Base-by-base conservation (phyloP, 2,329 filamentous ascomycete genomes). In the Trematosphaeria pertusa region DNA sequence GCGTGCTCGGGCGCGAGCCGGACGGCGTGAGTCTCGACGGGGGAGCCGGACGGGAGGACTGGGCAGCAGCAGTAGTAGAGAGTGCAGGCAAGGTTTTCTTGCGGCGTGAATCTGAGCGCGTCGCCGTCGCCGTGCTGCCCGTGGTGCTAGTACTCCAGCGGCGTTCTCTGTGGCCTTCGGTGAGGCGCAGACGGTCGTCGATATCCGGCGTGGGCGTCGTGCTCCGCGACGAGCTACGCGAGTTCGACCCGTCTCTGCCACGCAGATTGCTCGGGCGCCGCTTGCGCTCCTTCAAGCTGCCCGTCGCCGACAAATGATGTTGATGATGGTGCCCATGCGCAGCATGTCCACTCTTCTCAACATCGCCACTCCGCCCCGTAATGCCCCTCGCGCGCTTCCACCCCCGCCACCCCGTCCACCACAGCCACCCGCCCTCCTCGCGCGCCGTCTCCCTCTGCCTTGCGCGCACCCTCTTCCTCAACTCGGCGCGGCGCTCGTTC, bases 401-500 rank as follows among this genome's bases (percentile, higher is more conserved):
- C 19, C 78, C 81, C 24, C 82, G 76, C 81, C 88, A 90, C 0
- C 89, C 88, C 1, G 90, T 83, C 88, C 92, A 95, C 91, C 91
- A 95, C 26, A 95, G 77, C 86, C 87, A 89, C 17, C 87, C 83
- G 41, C 87, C 85, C 51, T 86, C 79, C 61, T 86, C 78, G 62
- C 83, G 85, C 10, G 87, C 86, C 30, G 89, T 74, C 50, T 87
- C 84, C 14, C 81, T 80, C 59, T 92, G 86, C 22, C 83, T 81
- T 40, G 85, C 81, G 52, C 85, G 83, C 38, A 96, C 76, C 65
- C 88, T 88, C 33, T 80, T 75, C 17, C 90, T 82, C 18, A 97
- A 77, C 46, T 88, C 75, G 2, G 87, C 83, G 10, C 94, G 85
- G 2, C 93, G 86, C 70, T 96, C 91, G 66, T 99, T 99, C 71